Evolutionary conservation across 2,329 filamentous ascomycete species (phyloP), one percentile per base, ranked within the genome.

Genomic region (Fusarium longipes): DNA sequence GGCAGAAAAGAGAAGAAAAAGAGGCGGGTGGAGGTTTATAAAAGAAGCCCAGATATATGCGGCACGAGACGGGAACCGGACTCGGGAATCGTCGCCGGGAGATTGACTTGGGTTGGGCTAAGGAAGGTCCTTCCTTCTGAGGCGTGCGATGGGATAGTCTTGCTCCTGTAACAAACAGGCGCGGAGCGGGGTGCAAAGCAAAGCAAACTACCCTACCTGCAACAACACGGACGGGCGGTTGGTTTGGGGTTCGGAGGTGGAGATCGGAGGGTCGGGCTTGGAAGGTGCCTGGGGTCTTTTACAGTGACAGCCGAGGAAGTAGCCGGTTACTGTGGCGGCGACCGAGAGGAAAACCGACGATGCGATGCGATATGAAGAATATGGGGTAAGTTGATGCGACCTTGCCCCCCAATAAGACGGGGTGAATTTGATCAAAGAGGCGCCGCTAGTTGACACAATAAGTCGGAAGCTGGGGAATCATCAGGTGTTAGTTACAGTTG

Each of bases 331-430:
- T 55, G 32, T 58, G 63, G 70, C 71, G 70, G 68, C 68, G 70
- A 66, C 70, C 70, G 70, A 72, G 70, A 66, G 64, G 60, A 67
- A 71, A 62, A 70, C 68, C 68, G 68, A 67, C 61, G 63, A 71
- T 67, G 68, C 65, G 66, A 67, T 67, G 67, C 56, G 61, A 63
- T 49, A 50, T 36, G 57, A 47, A 57, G 65, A 60, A 66, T 70
- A 70, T 57, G 61, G 62, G 60, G 70, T 67, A 58, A 53, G 44
- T 63, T 24, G 47, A 58, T 57, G 60, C 48, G 57, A 25, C 27
- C 42, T 65, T 54, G 55, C 55, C 67, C 69, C 70, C 70, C 70
- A 72, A 72, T 72, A 54, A 70, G 62, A 73, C 58, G 68, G 62
- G 52, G 68, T 66, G 65, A 61, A 73, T 72, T 72, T 73, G 70